Base-by-base conservation (phyloP, 2,329 filamentous ascomycete species). In the Atkinsonella hypoxylon region DNA sequence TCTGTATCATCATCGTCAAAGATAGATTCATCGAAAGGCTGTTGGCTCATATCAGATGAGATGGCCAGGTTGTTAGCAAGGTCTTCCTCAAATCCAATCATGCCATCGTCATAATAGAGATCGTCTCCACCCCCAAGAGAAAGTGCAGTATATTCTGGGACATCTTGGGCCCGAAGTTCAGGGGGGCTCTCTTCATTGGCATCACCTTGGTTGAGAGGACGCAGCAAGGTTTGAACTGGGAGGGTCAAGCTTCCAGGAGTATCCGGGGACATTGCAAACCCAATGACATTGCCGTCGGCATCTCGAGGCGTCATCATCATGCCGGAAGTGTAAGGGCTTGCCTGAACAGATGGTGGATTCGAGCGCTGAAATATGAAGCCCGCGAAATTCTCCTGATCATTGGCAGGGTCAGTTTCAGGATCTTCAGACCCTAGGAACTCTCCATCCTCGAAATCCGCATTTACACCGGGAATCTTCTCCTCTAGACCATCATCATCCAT, bases 1-100 rank as follows among this genome's bases (percentile, higher is more conserved):
- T 84, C 76, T 13, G 81, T 81, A 58, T 83, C 80, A 48, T 84
- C 73, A 32, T 81, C 73, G 56, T 89, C 85, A 59, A 89, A 88
- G 13, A 87, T 75, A 6, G 81, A 83, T 62, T 89, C 85, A 54
- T 89, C 83, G 61, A 89, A 87, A 1, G 76, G 71, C 0, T 70
- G 69, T 1, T 72, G 72, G 30, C 83, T 77, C 17, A 72, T 73
- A 52, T 75, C 62, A 12, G 62, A 61, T 41, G 58, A 58, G 4
- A 59, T 61, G 26, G 65, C 71, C 3, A 73, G 68, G 47, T 72
- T 70, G 51, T 70, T 71, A 8, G 72, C 70, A 57, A 77, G 75
- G 48, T 70, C 68, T 18, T 64, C 61, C 40, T 71, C 68, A 49
- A 59, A 78, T 65, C 51, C 74, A 13, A 76, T 72, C 56, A 80